Evolutionary conservation across 2,329 filamentous ascomycete species (phyloP).

Genomic region (Scedosporium minutisporum): DNA sequence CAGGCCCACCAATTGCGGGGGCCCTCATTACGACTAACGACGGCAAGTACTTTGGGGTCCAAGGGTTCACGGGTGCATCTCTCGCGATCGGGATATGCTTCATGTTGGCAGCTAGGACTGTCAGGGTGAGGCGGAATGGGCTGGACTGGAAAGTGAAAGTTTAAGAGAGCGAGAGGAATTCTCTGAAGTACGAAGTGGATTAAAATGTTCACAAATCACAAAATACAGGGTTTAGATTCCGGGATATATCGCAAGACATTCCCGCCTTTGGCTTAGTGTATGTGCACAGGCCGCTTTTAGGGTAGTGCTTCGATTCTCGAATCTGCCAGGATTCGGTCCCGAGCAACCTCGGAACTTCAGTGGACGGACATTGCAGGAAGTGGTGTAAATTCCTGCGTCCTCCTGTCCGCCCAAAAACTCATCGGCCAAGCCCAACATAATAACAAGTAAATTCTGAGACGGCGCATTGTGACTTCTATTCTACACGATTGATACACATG

Average conservation of each 20-base stretch:
- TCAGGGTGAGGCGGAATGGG: slow-evolving; percentile 14
- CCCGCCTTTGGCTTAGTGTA: neutral
- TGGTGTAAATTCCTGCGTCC: too few species aligned
- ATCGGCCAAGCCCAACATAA: too few species aligned
- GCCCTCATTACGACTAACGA: slow-evolving; percentile 32
- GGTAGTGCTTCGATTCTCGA: neutral
- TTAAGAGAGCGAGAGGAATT: neutral
- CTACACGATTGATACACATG: too few species aligned
- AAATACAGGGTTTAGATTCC: too few species aligned
- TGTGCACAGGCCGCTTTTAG: neutral
- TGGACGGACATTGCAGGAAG: neutral
- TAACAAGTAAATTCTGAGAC: too few species aligned
- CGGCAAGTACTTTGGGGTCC: slow-evolving; percentile 35
- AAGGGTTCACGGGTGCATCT: slow-evolving; percentile 35
- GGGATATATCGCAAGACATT: neutral
- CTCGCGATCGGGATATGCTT: slow-evolving; percentile 31
- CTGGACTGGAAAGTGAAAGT: neutral
- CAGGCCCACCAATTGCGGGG: slow-evolving; percentile 42
- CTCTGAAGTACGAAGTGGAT: too few species aligned
- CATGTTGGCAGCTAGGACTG: slow-evolving; percentile 27
- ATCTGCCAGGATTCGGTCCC: neutral
- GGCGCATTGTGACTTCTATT: too few species aligned
- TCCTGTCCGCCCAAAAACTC: too few species aligned
- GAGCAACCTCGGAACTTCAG: neutral
- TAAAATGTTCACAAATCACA: too few species aligned